These are phyloP conservation scores for Verticillium zaregamsianum DNA, from an alignment of 2,329 filamentous ascomycete genomes.

Conservation along the genomic window DNA sequence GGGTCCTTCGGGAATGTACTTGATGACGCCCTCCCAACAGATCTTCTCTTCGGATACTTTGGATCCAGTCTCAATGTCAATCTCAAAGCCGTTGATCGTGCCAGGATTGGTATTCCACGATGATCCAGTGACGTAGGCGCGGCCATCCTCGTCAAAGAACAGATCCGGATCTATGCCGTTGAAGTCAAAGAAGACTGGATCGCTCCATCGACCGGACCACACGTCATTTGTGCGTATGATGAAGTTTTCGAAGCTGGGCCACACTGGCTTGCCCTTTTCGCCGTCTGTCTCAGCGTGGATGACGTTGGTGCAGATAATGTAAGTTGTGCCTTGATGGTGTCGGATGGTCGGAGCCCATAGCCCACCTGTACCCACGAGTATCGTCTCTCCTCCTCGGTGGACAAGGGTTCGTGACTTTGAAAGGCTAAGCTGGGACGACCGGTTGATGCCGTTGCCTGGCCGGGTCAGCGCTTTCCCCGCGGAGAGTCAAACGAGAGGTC, in stretches of 20 bases:
- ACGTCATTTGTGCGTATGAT: no score
- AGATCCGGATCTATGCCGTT: constrained; percentile 40
- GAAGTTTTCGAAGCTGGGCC: no score
- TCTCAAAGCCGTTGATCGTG: constrained; percentile 11
- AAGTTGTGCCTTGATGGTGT: constrained; percentile 15
- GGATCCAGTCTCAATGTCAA: constrained; percentile 15
- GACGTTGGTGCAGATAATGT: constrained; percentile 15
- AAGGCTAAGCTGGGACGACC: background rate
- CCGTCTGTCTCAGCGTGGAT: constrained; percentile 8
- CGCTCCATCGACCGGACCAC: constrained; percentile 12
- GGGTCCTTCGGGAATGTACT: constrained; percentile 36
- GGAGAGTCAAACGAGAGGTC: no score
- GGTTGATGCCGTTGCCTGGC: background rate
- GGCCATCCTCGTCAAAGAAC: constrained; percentile 53
- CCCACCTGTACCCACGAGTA: constrained; percentile 15
- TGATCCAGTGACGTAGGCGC: constrained; percentile 35
- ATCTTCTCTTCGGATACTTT: constrained; percentile 12
- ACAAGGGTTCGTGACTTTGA: background rate
- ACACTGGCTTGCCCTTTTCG: background rate
- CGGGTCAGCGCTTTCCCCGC: no score
- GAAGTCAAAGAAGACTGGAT: constrained; percentile 15
- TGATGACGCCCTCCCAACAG: constrained; percentile 6
- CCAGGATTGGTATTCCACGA: constrained; percentile 17
- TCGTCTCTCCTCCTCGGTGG: background rate
- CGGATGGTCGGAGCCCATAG: constrained; percentile 19